These are phyloP conservation scores for Gyrodon lividus DNA, from an alignment of 768 basidiomycete genomes.

Conservation along the genomic window DNA sequence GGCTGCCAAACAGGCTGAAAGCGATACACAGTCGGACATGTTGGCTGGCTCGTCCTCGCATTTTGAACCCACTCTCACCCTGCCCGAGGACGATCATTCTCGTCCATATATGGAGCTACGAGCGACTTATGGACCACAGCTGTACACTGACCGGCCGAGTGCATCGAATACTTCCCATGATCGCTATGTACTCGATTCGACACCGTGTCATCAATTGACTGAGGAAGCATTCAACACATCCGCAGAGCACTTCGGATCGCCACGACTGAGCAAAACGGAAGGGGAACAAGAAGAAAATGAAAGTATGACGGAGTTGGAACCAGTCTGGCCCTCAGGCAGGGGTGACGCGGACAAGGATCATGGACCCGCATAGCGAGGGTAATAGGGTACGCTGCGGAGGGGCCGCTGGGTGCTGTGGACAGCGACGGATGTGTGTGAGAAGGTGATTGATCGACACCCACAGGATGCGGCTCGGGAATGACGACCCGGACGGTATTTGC, in stretches of 20 bases:
- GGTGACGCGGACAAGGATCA: neutral
- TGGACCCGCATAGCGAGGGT: neutral
- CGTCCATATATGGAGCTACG: neutral
- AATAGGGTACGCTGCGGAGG: neutral
- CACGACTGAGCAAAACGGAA: neutral
- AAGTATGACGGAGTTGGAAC: neutral
- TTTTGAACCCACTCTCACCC: neutral
- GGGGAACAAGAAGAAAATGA: neutral
- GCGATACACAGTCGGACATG: neutral
- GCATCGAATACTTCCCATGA: neutral
- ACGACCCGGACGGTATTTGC: neutral
- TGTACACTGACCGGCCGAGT: slow-evolving; percentile 1
- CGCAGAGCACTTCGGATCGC: neutral
- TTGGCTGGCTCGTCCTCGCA: neutral
- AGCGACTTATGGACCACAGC: neutral
- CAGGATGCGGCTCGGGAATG: neutral
- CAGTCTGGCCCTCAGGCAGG: neutral
- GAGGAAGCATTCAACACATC: neutral
- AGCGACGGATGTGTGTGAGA: neutral
- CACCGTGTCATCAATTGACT: neutral
- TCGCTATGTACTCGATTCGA: neutral
- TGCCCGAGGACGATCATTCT: slow-evolving; percentile 1
- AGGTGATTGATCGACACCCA: slow-evolving; percentile 1
- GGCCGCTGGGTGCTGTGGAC: neutral
- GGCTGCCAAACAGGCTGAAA: slow-evolving; percentile 15